Conservation (phyloP, 2,329 filamentous ascomycete genomes). For the Aureobasidium leucospermi region DNA sequence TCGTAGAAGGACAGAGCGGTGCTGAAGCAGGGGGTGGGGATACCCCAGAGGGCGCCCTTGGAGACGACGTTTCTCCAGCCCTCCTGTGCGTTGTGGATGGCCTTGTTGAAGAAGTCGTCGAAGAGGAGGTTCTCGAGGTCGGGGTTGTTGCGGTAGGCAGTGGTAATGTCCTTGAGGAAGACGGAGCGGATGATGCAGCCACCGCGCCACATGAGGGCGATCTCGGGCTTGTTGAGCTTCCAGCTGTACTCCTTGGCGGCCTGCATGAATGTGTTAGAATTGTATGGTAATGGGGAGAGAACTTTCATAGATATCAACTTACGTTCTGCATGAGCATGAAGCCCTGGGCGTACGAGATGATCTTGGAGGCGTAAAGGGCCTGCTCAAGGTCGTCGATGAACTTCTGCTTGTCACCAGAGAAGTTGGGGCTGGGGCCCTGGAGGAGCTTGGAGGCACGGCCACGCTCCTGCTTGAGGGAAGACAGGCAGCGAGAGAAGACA, state of each 20-base stretch:
- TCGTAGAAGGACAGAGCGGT: constrained; percentile 98
- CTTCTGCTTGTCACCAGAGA: constrained; percentile 82
- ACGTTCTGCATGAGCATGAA: constrained; percentile 99
- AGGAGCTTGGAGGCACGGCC: constrained; percentile 72
- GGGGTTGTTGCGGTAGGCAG: constrained; percentile 87
- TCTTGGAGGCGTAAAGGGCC: constrained; percentile 98
- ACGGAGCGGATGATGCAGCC: constrained; percentile 99
- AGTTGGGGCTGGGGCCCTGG: constrained; percentile 66
- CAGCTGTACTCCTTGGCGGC: constrained; percentile 92
- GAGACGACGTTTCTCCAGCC: constrained; percentile 88
- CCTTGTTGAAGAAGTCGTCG: constrained; percentile 99
- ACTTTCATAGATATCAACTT: constrained; percentile 30
- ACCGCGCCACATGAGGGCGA: constrained; percentile 99
- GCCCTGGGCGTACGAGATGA: constrained; percentile 98
- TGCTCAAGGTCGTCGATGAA: constrained; percentile 98
- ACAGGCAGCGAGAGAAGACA: constrained; percentile 90
- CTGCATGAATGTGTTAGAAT: constrained; percentile 40
- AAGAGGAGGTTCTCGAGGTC: constrained; percentile 97
- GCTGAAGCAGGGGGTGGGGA: constrained; percentile 92
- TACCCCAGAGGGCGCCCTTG: constrained; percentile 88
- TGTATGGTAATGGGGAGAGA: not conserved
- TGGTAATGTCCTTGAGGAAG: constrained; percentile 99
- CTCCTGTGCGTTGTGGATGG: constrained; percentile 86
- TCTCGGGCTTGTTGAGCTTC: constrained; percentile 99
- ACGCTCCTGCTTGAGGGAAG: constrained; percentile 90